A percentile compares a stretch with the other conserved stretches of the same genome.
These are phyloP conservation scores for Geosmithia putterillii DNA, from an alignment of 2,329 filamentous ascomycete species.

Conservation along the genomic window DNA sequence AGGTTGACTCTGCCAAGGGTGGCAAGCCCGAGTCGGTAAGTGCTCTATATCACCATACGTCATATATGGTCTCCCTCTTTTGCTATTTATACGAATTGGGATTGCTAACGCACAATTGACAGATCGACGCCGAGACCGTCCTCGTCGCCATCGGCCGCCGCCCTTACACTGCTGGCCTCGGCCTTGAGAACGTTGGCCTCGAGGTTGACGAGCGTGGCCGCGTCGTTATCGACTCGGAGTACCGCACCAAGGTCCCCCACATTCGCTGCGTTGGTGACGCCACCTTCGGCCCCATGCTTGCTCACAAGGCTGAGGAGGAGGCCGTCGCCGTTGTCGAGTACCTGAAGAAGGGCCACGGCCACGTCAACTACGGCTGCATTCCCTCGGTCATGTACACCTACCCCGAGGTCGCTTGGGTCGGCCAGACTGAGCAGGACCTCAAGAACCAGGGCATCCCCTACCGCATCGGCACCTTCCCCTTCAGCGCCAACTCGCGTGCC, in stretches of 20 bases:
- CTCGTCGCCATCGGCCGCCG: constrained; percentile 93
- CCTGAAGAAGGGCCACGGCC: constrained; percentile 94
- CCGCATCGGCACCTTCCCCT: constrained; percentile 88
- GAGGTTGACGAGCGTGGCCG: constrained; percentile 89
- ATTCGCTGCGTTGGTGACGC: constrained; percentile 94
- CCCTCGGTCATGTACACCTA: constrained; percentile 99
- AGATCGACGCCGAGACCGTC: constrained; percentile 91
- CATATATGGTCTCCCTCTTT: not conserved
- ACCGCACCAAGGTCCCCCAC: constrained; percentile 94
- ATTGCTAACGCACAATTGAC: constrained; percentile 2
- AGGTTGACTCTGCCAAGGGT: constrained; percentile 86
- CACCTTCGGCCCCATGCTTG: constrained; percentile 97
- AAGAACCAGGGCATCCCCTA: constrained; percentile 86
- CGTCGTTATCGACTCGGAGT: constrained; percentile 95
- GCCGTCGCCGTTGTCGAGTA: constrained; percentile 90
- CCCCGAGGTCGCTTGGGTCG: constrained; percentile 97
- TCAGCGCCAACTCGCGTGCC: constrained; percentile 93
- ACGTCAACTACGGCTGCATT: constrained; percentile 98
- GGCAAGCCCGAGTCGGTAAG: constrained; percentile 85
- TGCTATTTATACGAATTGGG: constrained; percentile 8
- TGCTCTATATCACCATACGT: no score
- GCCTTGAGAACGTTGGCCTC: constrained; percentile 85
- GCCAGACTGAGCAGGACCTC: constrained; percentile 91
- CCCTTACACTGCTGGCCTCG: constrained; percentile 85
- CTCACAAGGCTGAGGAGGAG: constrained; percentile 99